phyloP scores from a whole-genome alignment of 2,329 filamentous ascomycete species.

The Aaosphaeria arxii region DNA sequence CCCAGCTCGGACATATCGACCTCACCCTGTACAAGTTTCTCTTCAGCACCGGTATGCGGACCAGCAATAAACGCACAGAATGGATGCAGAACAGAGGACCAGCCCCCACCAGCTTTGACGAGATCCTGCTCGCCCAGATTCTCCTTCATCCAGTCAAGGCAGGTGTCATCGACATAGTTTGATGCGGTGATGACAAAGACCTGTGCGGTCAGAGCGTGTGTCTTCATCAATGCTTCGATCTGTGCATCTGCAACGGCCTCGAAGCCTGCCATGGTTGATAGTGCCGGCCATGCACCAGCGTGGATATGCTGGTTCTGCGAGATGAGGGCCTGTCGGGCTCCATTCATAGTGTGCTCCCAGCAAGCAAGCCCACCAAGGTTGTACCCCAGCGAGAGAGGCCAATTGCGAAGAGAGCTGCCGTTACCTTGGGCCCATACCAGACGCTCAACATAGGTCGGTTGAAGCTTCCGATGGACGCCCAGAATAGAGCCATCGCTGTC shows the following conservation, averaged over 20 bases:
- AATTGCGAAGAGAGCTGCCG: slow-evolving; percentile 29
- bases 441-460: slow-evolving; percentile 36
- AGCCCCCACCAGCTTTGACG: slow-evolving; percentile 34
- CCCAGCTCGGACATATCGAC: slow-evolving; percentile 32
- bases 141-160: slow-evolving; percentile 40
- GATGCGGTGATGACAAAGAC: slow-evolving; percentile 44
- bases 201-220: slow-evolving; percentile 45
- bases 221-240: slow-evolving; percentile 48
- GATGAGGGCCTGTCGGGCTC: slow-evolving; percentile 35
- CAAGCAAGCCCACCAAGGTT: slow-evolving; percentile 36
- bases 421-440: slow-evolving; percentile 35
- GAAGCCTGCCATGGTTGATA: slow-evolving; percentile 38
- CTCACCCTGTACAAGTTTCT: slow-evolving; percentile 33
- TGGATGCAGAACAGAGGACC: slow-evolving; percentile 33
- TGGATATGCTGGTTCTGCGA: slow-evolving; percentile 36
- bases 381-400: slow-evolving; percentile 26
- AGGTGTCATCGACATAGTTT: slow-evolving; percentile 43
- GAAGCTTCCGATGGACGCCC: slow-evolving; percentile 38
- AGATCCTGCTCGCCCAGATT: slow-evolving; percentile 34
- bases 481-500: slow-evolving; percentile 31
- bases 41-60: slow-evolving; percentile 31
- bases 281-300: slow-evolving; percentile 37
- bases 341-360: slow-evolving; percentile 40
- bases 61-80: slow-evolving; percentile 35
- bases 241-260: slow-evolving; percentile 42